Percentiles rank a stretch among this genome's conserved stretches.
Evolutionary conservation across 208 protist species (phyloP).

Genomic region (Naegleria fowleri): DNA sequence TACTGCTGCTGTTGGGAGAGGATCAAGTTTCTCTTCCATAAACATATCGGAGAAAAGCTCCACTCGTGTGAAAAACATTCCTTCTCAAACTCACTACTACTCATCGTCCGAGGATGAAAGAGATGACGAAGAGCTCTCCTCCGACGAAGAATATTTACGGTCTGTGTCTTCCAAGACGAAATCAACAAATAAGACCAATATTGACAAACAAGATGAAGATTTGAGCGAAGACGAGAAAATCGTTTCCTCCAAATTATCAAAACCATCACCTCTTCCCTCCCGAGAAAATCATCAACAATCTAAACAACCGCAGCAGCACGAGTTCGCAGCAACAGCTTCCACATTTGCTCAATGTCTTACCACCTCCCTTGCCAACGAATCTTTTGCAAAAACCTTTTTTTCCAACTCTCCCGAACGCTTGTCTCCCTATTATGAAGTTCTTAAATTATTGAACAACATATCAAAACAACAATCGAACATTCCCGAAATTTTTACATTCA

Average conservation of each 20-base stretch:
- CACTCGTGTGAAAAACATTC: not conserved
- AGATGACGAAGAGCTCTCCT: not conserved
- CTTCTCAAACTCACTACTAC: not conserved
- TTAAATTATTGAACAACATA: not conserved
- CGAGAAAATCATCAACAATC: not conserved
- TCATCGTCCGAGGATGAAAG: not conserved
- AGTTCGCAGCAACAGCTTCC: not conserved
- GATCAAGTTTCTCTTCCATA: no score
- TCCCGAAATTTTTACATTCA: not conserved
- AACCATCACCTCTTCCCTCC: not conserved
- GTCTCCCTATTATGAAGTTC: not conserved
- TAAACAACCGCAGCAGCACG: not conserved
- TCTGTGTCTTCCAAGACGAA: not conserved
- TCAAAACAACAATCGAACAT: not conserved
- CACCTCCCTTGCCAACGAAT: not conserved
- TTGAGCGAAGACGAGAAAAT: not conserved
- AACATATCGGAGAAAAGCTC: not conserved
- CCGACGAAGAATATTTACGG: not conserved
- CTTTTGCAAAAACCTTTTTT: not conserved
- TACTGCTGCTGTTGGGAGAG: not conserved
- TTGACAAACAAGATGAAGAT: not conserved
- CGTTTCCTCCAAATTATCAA: not conserved
- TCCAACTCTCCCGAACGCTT: not conserved
- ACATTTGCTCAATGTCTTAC: not conserved
- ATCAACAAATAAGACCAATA: not conserved